Percentiles rank a stretch among this genome's conserved stretches.
Evolutionary conservation across 768 basidiomycete species (phyloP).

Genomic region (Boletus eberwhitei): DNA sequence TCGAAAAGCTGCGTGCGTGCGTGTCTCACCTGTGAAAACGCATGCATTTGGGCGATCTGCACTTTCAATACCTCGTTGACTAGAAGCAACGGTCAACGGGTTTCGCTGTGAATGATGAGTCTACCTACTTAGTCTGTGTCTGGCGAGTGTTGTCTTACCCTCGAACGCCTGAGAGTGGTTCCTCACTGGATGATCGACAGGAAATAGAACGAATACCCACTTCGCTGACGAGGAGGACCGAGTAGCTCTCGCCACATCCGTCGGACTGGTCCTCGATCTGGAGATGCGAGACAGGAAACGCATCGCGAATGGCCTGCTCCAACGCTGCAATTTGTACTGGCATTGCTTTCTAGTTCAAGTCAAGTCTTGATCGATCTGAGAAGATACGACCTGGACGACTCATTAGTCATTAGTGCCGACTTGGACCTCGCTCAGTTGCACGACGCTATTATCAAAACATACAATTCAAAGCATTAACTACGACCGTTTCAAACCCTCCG

Average conservation of each 20-base stretch:
- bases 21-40: slow-evolving; percentile 74
- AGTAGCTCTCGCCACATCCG: slow-evolving; percentile 79
- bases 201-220: slow-evolving; percentile 35
- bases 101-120: not conserved
- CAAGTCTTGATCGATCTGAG: slow-evolving; percentile 11
- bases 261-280: slow-evolving; percentile 75
- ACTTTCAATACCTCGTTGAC: slow-evolving; percentile 76
- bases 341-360: slow-evolving; percentile 38
- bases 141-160: slow-evolving; percentile 74
- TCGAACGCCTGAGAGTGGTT: slow-evolving; percentile 55
- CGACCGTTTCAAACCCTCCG: no score
- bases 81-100: slow-evolving; percentile 28
- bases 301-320: slow-evolving; percentile 60
- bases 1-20: not conserved
- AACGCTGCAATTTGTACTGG: slow-evolving; percentile 55
- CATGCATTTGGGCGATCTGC: slow-evolving; percentile 78
- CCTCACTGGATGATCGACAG: not conserved
- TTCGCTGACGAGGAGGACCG: slow-evolving; percentile 73
- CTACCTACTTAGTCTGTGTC: slow-evolving; percentile 64
- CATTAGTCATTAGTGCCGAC: slow-evolving; percentile 4
- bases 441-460: no score
- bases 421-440: no score
- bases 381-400: not conserved
- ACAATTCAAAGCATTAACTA: no score
- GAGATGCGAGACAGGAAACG: slow-evolving; percentile 61